Base-by-base conservation (phyloP, 495 filamentous ascomycete genomes). In the Filosporella fistucella region DNA sequence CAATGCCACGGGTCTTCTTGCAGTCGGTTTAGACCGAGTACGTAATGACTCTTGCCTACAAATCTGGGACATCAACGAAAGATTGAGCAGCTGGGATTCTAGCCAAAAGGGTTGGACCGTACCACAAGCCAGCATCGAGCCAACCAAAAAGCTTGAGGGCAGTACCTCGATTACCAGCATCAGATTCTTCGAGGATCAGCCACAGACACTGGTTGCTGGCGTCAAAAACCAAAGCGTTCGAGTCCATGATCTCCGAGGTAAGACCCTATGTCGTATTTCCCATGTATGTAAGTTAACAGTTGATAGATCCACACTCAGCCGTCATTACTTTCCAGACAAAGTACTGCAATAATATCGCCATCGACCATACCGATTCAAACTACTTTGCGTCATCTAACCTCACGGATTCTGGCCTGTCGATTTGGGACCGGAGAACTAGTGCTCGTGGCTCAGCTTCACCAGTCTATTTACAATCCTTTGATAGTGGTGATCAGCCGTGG, bases 11-110 rank as follows among this genome's bases (percentile, higher is more conserved):
- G 84, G 87, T 4, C 69, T 87, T 47, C 69, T 98, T 51, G 93
- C 93, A 14, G 86, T 89, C 13, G 93, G 89, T 12, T 71, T 97
- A 32, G 94, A 98, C 56, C 78, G 88, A 51, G 89, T 95, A 24
- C 82, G 94, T 4, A 95, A 91, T 63, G 93, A 97, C 64, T 84
- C 85, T 49, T 95, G 89, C 57, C 72, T 98, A 34, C 90, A 96
- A 58, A 84, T 97, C 23, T 98, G 91, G 83, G 94, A 98, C 64
- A 74, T 94, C 42, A 86, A 81, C 52, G 82, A 81, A 57, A 72
- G 82, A 32, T 66, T 84, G 16, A 66, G 79, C 13, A 61, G 69
- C 7, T 65, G 69, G 51, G 68, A 76, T 50, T 38, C 49, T 1
- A 47, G 24, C 14, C 45, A 54, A 21, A 43, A 40, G 22, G 59